Conservation (phyloP, 2,329 filamentous ascomycete species). For the Ophiostoma perfectum region DNA sequence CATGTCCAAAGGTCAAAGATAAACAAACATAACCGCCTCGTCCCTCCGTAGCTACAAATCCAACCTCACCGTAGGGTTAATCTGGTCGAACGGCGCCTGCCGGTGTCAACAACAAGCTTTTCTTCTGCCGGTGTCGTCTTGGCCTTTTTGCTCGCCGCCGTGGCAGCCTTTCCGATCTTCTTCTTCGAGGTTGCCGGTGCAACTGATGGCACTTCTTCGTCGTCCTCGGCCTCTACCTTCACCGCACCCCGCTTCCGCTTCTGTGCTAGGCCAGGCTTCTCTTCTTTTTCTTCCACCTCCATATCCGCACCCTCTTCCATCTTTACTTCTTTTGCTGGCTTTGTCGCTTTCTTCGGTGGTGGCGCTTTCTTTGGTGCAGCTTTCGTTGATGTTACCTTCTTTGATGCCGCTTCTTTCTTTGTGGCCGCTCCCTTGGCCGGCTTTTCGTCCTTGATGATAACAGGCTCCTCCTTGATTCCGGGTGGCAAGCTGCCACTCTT, state of each 20-base stretch:
- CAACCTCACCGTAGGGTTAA: neutral
- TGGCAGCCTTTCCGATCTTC: slow-evolving; percentile 1
- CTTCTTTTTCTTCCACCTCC: slow-evolving; percentile 20
- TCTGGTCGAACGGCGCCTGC: slow-evolving; percentile 21
- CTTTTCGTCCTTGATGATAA: slow-evolving; percentile 31
- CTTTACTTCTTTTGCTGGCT: slow-evolving; percentile 27
- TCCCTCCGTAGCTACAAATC: too few species aligned
- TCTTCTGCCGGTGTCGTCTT: slow-evolving; percentile 19
- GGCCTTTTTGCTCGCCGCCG: slow-evolving; percentile 18
- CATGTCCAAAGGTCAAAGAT: too few species aligned
- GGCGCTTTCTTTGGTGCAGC: neutral
- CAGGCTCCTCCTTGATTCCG: slow-evolving; percentile 41
- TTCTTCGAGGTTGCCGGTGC: neutral
- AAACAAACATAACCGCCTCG: too few species aligned
- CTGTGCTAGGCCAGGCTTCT: slow-evolving; percentile 15
- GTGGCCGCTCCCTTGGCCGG: slow-evolving; percentile 15
- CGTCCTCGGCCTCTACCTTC: slow-evolving; percentile 10
- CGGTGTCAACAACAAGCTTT: slow-evolving; percentile 10
- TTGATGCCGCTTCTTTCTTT: slow-evolving; percentile 8
- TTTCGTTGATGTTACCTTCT: slow-evolving; percentile 28
- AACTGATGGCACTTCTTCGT: neutral
- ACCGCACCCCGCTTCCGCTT: slow-evolving; percentile 19
- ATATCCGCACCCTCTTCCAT: slow-evolving; percentile 27
- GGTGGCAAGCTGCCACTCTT: slow-evolving; percentile 52
- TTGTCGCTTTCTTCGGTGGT: neutral